Percentiles rank a stretch among this genome's conserved stretches.
phyloP scores from a whole-genome alignment of 2,329 filamentous ascomycete genomes.

The Colletotrichum chrysophilum region DNA sequence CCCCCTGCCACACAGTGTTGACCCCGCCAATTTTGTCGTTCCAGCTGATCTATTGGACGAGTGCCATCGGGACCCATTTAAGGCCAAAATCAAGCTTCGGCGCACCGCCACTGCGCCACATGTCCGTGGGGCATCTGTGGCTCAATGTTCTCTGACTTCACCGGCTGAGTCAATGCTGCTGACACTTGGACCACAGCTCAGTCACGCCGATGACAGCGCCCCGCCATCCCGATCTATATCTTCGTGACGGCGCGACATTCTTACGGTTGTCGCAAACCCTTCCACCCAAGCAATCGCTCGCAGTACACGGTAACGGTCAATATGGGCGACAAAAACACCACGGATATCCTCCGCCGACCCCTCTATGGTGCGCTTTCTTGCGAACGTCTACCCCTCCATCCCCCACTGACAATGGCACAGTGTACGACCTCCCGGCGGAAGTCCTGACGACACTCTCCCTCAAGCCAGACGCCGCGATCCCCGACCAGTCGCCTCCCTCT shows the following conservation, averaged over 20 bases:
- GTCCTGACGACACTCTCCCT: conserved; percentile 71
- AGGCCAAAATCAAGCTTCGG: not conserved
- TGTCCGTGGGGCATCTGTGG: not conserved
- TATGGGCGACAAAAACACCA: conserved; percentile 46
- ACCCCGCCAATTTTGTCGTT: not conserved
- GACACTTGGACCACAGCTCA: not conserved
- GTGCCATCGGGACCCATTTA: not conserved
- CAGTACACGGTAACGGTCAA: not conserved
- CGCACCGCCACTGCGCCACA: not conserved
- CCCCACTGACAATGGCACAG: conserved; percentile 46
- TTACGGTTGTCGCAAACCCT: not conserved
- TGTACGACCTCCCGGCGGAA: conserved; percentile 82
- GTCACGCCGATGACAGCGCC: conserved; percentile 1
- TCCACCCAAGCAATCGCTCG: not conserved
- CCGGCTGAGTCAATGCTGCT: conserved; percentile 16
- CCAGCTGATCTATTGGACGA: not conserved
- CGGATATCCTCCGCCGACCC: conserved; percentile 53
- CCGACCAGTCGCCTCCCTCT: conserved; percentile 24
- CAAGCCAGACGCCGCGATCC: conserved; percentile 35
- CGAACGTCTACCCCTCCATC: conserved; percentile 13
- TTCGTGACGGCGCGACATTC: not conserved
- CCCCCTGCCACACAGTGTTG: not conserved
- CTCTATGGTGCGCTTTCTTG: conserved; percentile 49
- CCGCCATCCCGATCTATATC: conserved; percentile 2
- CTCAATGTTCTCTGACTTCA: not conserved